These are phyloP conservation scores for Saraca asoca DNA, from an alignment of 331 rosid species.

Conservation along the genomic window DNA sequence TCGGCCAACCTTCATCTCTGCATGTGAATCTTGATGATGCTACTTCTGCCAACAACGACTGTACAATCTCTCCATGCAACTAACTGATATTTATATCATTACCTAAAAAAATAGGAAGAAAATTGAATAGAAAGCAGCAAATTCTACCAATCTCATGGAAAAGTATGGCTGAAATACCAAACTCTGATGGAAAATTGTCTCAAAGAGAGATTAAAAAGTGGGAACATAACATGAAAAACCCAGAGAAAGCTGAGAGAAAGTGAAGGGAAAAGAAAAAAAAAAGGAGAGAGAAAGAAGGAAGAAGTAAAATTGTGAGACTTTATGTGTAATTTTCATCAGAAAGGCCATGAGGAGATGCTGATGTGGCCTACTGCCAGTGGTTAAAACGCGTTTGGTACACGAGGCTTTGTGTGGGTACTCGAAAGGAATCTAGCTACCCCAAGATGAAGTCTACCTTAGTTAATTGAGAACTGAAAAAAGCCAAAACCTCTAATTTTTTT, in stretches of 20 bases:
- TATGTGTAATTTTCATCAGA: conserved; percentile 26
- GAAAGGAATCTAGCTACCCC: conserved; percentile 37
- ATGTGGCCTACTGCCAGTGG: conserved; percentile 41
- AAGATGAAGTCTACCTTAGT: conserved; percentile 22
- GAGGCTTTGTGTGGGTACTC: conserved; percentile 29
- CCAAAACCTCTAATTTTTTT: conserved; percentile 4
- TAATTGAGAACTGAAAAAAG: conserved; percentile 27
- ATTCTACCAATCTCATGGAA: not conserved
- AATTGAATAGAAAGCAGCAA: not conserved
- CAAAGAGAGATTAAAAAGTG: too few relatives aligned
- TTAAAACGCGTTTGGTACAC: conserved; percentile 28
- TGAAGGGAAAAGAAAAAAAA: too few relatives aligned
- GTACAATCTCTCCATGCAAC: conserved; percentile 36
- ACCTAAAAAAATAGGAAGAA: conserved; percentile 1
- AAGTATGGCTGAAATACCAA: not conserved
- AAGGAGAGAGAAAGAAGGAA: conserved; percentile 24
- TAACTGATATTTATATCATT: not conserved
- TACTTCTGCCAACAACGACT: conserved; percentile 88
- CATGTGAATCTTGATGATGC: conserved; percentile 99
- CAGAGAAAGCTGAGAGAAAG: not conserved
- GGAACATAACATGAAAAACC: not conserved
- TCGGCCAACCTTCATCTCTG: conserved; percentile 33
- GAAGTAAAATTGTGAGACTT: conserved; percentile 21
- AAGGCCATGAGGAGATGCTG: conserved; percentile 45
- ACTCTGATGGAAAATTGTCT: too few relatives aligned